These are phyloP conservation scores for Populus davidiana DNA, from an alignment of 345 rosid species.

Conservation along the genomic window DNA sequence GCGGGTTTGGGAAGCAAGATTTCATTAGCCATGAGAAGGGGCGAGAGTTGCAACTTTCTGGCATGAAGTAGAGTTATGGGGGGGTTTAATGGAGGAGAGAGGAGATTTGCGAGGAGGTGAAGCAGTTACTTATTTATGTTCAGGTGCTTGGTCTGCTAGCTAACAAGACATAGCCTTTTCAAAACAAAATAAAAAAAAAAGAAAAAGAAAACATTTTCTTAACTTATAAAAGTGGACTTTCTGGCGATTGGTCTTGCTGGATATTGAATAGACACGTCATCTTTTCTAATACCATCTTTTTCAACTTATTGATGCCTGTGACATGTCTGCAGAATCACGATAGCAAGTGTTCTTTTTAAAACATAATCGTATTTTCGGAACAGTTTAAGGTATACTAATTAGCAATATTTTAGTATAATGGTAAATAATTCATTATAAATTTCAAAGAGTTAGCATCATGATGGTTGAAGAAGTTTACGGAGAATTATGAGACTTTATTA, in stretches of 20 bases:
- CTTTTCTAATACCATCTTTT: not conserved
- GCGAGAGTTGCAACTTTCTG: constrained; percentile 82
- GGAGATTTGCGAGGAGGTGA: not conserved
- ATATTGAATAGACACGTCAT: not conserved
- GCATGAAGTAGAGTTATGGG: constrained; percentile 26
- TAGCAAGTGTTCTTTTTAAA: no score
- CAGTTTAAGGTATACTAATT: no score
- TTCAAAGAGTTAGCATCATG: no score
- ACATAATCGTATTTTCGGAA: no score
- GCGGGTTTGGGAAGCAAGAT: constrained; percentile 72
- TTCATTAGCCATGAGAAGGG: constrained; percentile 91
- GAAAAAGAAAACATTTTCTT: no score
- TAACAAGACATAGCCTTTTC: no score
- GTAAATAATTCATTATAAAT: no score
- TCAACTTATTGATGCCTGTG: not conserved
- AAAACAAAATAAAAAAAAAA: no score
- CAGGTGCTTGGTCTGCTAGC: not conserved
- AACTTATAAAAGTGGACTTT: not conserved
- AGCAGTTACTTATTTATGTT: not conserved
- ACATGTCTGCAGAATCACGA: not conserved
- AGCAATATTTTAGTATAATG: no score
- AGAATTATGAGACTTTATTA: no score
- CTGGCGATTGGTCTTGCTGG: not conserved
- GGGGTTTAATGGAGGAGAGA: not conserved
- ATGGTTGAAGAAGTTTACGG: no score